Conservation (phyloP, 371 early-diverging fungal genomes). For the Mucor piriformis region DNA sequence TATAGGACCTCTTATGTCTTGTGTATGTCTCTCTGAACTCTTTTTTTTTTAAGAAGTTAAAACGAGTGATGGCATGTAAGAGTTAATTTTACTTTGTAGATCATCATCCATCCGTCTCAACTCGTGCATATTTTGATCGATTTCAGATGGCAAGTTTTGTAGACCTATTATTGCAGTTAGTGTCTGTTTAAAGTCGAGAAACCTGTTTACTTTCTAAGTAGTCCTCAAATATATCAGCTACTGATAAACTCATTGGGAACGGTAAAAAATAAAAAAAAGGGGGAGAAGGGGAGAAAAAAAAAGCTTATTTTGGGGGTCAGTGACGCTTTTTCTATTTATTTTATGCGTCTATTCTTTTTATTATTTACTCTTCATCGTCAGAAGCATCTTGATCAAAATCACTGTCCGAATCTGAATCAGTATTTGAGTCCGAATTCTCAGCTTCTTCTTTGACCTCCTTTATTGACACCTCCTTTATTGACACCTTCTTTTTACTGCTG, state of each 20-base stretch:
- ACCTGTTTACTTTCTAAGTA: conserved; percentile 36
- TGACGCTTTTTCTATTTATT: too few relatives aligned
- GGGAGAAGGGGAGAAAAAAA: too few relatives aligned
- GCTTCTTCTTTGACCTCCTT: not conserved
- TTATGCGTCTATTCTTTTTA: too few relatives aligned
- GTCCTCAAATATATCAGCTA: conserved; percentile 40
- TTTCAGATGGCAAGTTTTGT: conserved; percentile 40
- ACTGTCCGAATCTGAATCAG: conserved; percentile 1
- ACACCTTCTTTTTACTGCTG: conserved; percentile 16
- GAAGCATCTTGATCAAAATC: conserved; percentile 1
- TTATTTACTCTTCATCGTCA: conserved; percentile 1
- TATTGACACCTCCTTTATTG: conserved; percentile 7
- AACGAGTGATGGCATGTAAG: not conserved
- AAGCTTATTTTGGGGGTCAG: too few relatives aligned
- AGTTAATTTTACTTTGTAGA: conserved; percentile 29
- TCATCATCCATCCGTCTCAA: conserved; percentile 43
- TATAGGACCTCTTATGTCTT: conserved; percentile 24
- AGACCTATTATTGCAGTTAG: conserved; percentile 20
- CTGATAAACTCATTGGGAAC: conserved; percentile 37
- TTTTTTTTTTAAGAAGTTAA: not conserved
- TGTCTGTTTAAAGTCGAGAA: not conserved
- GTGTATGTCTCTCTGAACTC: conserved; percentile 28
- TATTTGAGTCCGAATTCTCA: not conserved
- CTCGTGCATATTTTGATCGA: conserved; percentile 46
- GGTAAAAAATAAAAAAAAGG: not conserved